Evolutionary conservation across 441 rosid genomes (phyloP).

Genomic region (Geranium incanum): DNA sequence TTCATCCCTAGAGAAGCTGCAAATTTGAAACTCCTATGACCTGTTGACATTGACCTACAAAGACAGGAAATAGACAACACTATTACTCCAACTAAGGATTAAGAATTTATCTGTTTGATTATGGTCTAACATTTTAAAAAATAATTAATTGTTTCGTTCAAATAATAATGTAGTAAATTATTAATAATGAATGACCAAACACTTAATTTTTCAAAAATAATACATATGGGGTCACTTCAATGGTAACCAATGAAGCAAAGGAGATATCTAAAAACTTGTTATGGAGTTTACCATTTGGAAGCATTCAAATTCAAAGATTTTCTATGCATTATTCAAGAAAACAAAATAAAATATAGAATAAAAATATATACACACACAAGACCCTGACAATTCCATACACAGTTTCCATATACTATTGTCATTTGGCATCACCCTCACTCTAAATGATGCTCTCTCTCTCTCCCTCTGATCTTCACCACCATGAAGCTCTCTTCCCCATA

Average conservation of each 20-base stretch:
- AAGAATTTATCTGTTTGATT: too few relatives aligned
- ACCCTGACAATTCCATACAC: slow-evolving; percentile 26
- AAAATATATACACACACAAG: neutral
- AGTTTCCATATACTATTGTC: slow-evolving; percentile 19
- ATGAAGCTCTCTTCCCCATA: slow-evolving; percentile 31
- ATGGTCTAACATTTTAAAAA: too few relatives aligned
- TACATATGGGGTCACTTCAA: neutral
- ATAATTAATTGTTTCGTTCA: too few relatives aligned
- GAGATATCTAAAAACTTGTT: neutral
- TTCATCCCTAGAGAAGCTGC: neutral
- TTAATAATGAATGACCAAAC: too few relatives aligned
- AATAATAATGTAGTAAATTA: too few relatives aligned
- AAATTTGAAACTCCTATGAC: neutral
- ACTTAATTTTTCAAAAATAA: neutral
- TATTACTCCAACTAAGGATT: too few relatives aligned
- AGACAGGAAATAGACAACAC: too few relatives aligned
- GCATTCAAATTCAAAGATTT: slow-evolving; percentile 22
- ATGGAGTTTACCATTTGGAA: slow-evolving; percentile 32
- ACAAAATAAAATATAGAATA: slow-evolving; percentile 9
- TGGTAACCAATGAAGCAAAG: neutral
- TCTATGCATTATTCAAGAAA: neutral
- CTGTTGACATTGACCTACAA: neutral
- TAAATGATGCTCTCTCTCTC: slow-evolving; percentile 47
- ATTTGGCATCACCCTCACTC: slow-evolving; percentile 43
- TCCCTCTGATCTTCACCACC: slow-evolving; percentile 26